phyloP scores from a whole-genome alignment of 1,284 basidiomycete species.

The Pyrrhoderma noxium region DNA sequence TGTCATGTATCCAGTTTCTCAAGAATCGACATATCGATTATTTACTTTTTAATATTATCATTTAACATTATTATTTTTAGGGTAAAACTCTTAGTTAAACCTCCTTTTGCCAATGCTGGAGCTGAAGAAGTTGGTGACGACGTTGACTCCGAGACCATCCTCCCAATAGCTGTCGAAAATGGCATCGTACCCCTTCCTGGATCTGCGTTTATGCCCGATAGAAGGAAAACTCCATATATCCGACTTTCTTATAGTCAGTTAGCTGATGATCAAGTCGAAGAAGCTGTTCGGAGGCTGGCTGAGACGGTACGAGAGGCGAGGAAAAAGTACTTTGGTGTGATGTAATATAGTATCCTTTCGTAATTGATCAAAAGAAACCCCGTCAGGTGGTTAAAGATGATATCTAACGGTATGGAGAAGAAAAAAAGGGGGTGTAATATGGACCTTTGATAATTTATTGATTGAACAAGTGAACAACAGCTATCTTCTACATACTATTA shows the following conservation, averaged over 20 bases:
- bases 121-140: conserved; percentile 31
- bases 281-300: conserved; percentile 64
- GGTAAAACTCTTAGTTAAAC: conserved; percentile 54
- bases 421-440: too few relatives aligned
- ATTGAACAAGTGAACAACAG: too few relatives aligned
- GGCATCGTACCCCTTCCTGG: conserved; percentile 89
- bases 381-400: too few relatives aligned
- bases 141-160: conserved; percentile 72
- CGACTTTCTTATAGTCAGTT: conserved; percentile 75
- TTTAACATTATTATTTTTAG: conserved; percentile 30
- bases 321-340: not conserved
- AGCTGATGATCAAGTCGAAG: conserved; percentile 63
- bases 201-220: conserved; percentile 66
- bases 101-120: conserved; percentile 20
- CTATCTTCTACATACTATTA: too few relatives aligned
- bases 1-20: conserved; percentile 40
- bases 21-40: conserved; percentile 11
- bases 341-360: too few relatives aligned
- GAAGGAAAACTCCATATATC: conserved; percentile 62
- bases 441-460: too few relatives aligned
- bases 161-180: conserved; percentile 67
- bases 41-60: too few relatives aligned
- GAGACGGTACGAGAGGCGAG: conserved; percentile 48
- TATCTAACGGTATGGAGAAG: too few relatives aligned
- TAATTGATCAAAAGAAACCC: too few relatives aligned